phyloP scores from a whole-genome alignment of 805 yeast species.

The Komagataella pastoris region DNA sequence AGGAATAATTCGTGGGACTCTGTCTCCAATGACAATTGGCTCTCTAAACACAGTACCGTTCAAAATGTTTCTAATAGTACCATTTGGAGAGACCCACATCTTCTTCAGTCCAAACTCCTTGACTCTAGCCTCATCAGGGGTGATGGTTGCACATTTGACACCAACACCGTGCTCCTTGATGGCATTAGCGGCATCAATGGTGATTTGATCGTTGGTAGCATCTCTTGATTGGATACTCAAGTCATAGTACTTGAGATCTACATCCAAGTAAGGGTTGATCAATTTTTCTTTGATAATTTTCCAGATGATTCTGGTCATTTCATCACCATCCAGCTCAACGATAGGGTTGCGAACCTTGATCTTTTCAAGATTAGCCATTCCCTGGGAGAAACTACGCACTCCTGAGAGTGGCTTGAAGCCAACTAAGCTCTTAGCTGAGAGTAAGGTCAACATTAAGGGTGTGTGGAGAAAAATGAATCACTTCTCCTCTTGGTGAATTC shows the following conservation, averaged over 20 bases:
- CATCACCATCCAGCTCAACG: conserved; percentile 78
- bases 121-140: conserved; percentile 74
- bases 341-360: conserved; percentile 62
- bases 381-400: conserved; percentile 8
- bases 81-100: conserved; percentile 83
- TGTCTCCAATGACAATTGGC: conserved; percentile 60
- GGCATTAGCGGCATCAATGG: conserved; percentile 70
- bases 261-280: conserved; percentile 55
- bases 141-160: conserved; percentile 75
- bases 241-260: conserved; percentile 68
- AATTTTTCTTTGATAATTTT: conserved; percentile 54
- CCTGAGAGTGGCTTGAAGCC: not conserved
- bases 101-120: conserved; percentile 59
- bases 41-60: conserved; percentile 82
- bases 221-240: conserved; percentile 59
- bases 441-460: not conserved
- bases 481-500: not conserved
- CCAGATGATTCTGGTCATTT: conserved; percentile 83
- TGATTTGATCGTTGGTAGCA: conserved; percentile 56
- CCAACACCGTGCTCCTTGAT: conserved; percentile 68
- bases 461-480: not conserved
- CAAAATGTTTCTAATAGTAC: conserved; percentile 68
- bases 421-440: not conserved
- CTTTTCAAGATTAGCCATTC: conserved; percentile 25
- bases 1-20: conserved; percentile 65